A percentile compares a stretch with the other conserved stretches of the same genome.
These are phyloP conservation scores for Phtheirospermum japonicum DNA, from an alignment of 257 asterid species.

Conservation along the genomic window DNA sequence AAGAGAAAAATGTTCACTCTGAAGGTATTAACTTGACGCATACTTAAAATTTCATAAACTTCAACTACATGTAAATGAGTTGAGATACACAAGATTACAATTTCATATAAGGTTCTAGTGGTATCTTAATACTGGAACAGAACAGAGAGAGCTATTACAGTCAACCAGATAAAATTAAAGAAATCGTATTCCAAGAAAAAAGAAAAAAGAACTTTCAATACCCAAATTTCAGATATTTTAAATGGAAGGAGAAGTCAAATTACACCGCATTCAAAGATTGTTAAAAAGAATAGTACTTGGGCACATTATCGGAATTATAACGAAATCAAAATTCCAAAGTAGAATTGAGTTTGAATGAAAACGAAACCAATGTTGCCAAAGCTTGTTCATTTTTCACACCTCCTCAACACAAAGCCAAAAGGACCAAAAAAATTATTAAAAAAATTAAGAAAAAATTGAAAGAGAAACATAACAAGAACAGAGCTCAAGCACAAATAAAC, in stretches of 20 bases:
- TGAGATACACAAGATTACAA: background rate
- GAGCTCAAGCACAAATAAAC: background rate
- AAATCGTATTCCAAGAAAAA: too few relatives aligned
- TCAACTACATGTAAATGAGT: background rate
- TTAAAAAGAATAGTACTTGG: background rate
- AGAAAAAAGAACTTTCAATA: background rate
- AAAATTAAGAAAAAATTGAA: background rate
- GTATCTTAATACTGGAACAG: background rate
- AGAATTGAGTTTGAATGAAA: background rate
- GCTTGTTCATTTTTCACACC: too few relatives aligned
- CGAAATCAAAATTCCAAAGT: background rate
- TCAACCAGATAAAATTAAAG: background rate
- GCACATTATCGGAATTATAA: background rate
- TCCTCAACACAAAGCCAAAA: constrained; percentile 9
- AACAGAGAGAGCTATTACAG: background rate
- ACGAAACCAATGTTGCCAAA: constrained; percentile 3
- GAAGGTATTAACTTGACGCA: background rate
- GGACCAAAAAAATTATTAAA: background rate
- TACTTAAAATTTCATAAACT: constrained; percentile 31
- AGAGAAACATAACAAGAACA: background rate
- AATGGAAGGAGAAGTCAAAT: constrained; percentile 7
- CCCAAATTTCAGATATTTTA: background rate
- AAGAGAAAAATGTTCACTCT: background rate
- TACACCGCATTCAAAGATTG: background rate
- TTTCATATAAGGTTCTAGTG: background rate